phyloP scores from a whole-genome alignment of 2,329 filamentous ascomycete species.

The Ophiostoma perfectum region DNA sequence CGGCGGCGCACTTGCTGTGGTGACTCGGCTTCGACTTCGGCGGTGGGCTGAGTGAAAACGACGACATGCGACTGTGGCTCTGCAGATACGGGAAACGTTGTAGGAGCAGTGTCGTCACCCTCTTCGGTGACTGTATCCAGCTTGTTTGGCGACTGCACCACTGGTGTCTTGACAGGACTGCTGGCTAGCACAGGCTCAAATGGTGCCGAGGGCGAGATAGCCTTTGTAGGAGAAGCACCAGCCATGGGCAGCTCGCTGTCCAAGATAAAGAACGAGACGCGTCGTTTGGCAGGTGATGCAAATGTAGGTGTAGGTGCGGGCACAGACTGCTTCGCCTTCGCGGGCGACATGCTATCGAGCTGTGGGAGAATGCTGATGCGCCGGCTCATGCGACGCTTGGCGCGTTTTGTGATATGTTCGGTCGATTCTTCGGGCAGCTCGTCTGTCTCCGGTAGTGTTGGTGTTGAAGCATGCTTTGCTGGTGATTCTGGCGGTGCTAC shows the following conservation, averaged over 20 bases:
- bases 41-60: constrained; percentile 31
- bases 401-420: constrained; percentile 28
- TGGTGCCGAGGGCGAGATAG: not conserved
- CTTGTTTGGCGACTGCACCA: constrained; percentile 2
- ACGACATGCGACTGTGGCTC: constrained; percentile 19
- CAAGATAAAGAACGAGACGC: not conserved
- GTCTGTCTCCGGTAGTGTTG: not conserved
- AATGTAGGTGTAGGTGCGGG: constrained; percentile 27
- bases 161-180: constrained; percentile 15
- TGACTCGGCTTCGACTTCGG: constrained; percentile 27
- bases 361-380: constrained; percentile 27
- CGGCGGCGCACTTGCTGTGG: constrained; percentile 32
- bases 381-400: constrained; percentile 31
- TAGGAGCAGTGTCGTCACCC: not conserved
- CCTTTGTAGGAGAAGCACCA: constrained; percentile 2
- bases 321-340: constrained; percentile 25
- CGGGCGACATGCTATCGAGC: not conserved
- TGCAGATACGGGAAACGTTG: too few species aligned
- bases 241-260: constrained; percentile 13
- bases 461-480: not conserved
- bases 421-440: constrained; percentile 26
- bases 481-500: not conserved
- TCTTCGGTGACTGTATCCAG: not conserved
- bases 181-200: constrained; percentile 18
- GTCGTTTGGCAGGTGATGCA: constrained; percentile 15